A percentile compares a stretch with the other conserved stretches of the same genome.
Conservation (phyloP, 331 rosid genomes). For the Pyracantha coccinea region DNA sequence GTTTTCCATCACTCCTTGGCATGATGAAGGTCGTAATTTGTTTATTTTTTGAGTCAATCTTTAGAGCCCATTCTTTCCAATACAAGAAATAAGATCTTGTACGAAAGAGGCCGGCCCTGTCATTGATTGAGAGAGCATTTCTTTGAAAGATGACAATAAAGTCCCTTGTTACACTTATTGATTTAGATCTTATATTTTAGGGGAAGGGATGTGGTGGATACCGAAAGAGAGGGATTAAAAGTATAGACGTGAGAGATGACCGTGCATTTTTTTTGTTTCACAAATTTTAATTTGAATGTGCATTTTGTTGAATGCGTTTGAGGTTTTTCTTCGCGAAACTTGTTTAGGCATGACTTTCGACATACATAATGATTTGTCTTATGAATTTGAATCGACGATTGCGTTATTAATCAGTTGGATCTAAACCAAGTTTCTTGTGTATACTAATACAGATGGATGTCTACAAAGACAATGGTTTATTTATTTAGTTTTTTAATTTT, state of each 20-base stretch:
- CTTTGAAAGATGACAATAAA: neutral
- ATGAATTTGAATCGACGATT: too few relatives aligned
- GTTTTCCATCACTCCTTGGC: neutral
- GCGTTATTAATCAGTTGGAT: too few relatives aligned
- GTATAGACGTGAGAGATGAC: neutral
- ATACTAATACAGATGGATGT: too few relatives aligned
- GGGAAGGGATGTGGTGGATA: neutral
- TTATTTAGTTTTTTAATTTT: too few relatives aligned
- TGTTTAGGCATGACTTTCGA: too few relatives aligned
- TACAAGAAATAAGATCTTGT: neutral
- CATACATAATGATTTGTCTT: too few relatives aligned
- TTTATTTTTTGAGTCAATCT: constrained; percentile 3
- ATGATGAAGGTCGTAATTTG: neutral
- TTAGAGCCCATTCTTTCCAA: neutral
- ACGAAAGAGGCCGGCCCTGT: neutral
- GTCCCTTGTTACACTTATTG: neutral
- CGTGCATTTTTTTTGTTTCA: neutral
- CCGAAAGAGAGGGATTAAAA: neutral
- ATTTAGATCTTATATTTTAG: neutral
- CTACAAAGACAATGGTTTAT: too few relatives aligned
- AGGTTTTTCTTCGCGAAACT: too few relatives aligned
- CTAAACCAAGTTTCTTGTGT: too few relatives aligned
- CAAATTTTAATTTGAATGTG: neutral
- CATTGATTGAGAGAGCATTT: neutral
- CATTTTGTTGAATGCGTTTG: too few relatives aligned